Evolutionary conservation across 441 rosid genomes (phyloP).

Genomic region (Dalechampia spathulata): DNA sequence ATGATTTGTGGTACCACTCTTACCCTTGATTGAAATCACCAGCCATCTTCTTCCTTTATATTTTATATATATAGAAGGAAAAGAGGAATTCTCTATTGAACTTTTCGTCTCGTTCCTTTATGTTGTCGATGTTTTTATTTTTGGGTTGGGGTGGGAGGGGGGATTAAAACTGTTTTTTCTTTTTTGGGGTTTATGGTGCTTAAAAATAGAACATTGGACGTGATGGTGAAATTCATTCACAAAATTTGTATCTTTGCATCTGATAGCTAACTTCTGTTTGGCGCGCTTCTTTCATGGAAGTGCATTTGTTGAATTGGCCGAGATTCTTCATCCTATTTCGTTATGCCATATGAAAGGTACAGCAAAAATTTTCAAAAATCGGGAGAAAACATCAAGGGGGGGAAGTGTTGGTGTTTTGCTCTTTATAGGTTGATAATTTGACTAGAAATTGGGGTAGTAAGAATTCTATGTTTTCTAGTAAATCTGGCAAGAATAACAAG

Average conservation of each 20-base stretch:
- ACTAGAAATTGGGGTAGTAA: too few species aligned
- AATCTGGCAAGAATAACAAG: too few species aligned
- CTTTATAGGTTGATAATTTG: too few species aligned
- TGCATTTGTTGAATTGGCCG: too few species aligned
- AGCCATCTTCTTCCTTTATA: conserved; percentile 13
- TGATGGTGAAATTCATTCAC: too few species aligned
- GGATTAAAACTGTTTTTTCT: not conserved
- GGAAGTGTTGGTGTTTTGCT: too few species aligned
- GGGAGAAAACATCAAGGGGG: too few species aligned
- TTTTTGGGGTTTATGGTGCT: conserved; percentile 9
- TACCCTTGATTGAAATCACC: conserved; percentile 12
- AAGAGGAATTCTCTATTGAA: conserved; percentile 11
- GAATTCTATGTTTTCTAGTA: too few species aligned
- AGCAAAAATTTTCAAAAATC: too few species aligned
- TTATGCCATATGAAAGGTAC: too few species aligned
- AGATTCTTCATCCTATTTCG: too few species aligned
- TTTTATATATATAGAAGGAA: not conserved
- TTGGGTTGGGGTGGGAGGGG: not conserved
- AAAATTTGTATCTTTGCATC: not conserved
- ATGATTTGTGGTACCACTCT: conserved; percentile 2
- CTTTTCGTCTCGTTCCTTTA: conserved; percentile 3
- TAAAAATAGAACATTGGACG: not conserved
- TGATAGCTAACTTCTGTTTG: not conserved
- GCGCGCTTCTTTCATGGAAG: too few species aligned
- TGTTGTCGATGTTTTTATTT: conserved; percentile 8